A percentile compares a stretch with the other conserved stretches of the same genome.
Evolutionary conservation across 202 grass and related monocot species (phyloP).

Genomic region (Hordeum pubiflorum): DNA sequence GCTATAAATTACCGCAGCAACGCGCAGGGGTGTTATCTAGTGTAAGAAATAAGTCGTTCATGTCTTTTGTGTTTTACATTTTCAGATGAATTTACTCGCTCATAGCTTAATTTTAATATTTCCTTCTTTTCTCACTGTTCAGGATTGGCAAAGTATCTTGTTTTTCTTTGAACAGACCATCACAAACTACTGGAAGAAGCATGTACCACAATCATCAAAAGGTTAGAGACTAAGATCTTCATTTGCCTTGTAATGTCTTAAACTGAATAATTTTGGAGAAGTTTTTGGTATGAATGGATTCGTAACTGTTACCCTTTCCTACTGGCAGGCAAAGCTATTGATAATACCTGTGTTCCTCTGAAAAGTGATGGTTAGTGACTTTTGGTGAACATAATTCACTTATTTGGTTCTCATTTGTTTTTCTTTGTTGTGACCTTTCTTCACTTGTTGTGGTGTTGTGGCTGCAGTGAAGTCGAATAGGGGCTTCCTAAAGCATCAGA

Average conservation of each 20-base stretch:
- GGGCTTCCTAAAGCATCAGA: constrained; percentile 28
- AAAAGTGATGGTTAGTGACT: constrained; percentile 40
- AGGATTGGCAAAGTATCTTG: constrained; percentile 81
- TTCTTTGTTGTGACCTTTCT: constrained; percentile 21
- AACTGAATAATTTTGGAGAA: constrained; percentile 13
- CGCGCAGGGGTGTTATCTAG: too few species aligned
- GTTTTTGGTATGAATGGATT: constrained; percentile 19
- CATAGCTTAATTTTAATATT: constrained; percentile 12
- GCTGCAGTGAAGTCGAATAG: constrained; percentile 32
- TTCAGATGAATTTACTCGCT: neutral
- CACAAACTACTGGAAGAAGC: constrained; percentile 61
- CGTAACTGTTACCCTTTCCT: constrained; percentile 28
- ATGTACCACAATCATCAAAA: constrained; percentile 32
- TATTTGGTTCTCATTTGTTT: constrained; percentile 21
- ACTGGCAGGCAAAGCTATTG: constrained; percentile 31
- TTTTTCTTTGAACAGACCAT: constrained; percentile 74
- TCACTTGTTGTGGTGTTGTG: constrained; percentile 12
- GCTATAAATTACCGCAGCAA: too few species aligned
- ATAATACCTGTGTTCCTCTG: constrained; percentile 23
- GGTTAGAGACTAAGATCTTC: constrained; percentile 37
- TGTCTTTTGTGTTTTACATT: neutral
- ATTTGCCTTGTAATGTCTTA: neutral
- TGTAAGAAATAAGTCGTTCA: neutral
- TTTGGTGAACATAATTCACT: constrained; percentile 27
- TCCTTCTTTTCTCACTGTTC: constrained; percentile 10